A percentile compares a stretch with the other conserved stretches of the same genome.
phyloP scores from a whole-genome alignment of 371 early-diverging fungal species.

The Mortierella sp. region DNA sequence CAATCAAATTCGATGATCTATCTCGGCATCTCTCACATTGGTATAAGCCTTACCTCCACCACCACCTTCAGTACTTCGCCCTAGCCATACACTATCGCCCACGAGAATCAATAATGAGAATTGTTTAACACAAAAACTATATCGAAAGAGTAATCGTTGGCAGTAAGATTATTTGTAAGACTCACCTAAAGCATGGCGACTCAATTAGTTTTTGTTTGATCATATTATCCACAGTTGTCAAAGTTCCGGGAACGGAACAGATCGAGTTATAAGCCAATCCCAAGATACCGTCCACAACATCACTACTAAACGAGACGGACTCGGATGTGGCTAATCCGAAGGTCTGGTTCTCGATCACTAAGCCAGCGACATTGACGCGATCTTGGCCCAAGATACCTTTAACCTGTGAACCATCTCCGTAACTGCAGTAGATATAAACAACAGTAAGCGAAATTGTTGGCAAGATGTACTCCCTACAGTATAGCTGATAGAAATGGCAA shows the following conservation, averaged over 20 bases:
- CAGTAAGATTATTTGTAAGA: not conserved
- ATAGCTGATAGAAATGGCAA: too few relatives aligned
- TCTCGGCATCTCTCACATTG: not conserved
- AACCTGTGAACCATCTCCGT: slow-evolving; percentile 68
- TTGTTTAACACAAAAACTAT: not conserved
- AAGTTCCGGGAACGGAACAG: slow-evolving; percentile 51
- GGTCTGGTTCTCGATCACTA: slow-evolving; percentile 57
- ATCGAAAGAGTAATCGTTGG: not conserved
- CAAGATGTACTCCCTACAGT: not conserved
- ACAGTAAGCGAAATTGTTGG: not conserved
- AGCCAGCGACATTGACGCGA: slow-evolving; percentile 59
- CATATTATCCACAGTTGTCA: slow-evolving; percentile 61
- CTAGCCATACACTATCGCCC: slow-evolving; percentile 54
- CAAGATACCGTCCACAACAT: slow-evolving; percentile 61
- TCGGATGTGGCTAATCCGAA: slow-evolving; percentile 57
- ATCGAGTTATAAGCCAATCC: slow-evolving; percentile 61
- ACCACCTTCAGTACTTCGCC: slow-evolving; percentile 60
- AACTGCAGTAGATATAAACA: slow-evolving; percentile 16
- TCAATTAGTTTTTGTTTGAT: slow-evolving; percentile 59
- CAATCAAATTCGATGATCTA: not conserved
- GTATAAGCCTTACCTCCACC: slow-evolving; percentile 56
- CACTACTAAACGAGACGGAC: slow-evolving; percentile 53
- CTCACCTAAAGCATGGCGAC: slow-evolving; percentile 57
- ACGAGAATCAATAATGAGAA: not conserved
- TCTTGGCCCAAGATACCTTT: slow-evolving; percentile 61